These are phyloP conservation scores for Aspergillus cejpii DNA, from an alignment of 2,329 filamentous ascomycete genomes.

Conservation along the genomic window DNA sequence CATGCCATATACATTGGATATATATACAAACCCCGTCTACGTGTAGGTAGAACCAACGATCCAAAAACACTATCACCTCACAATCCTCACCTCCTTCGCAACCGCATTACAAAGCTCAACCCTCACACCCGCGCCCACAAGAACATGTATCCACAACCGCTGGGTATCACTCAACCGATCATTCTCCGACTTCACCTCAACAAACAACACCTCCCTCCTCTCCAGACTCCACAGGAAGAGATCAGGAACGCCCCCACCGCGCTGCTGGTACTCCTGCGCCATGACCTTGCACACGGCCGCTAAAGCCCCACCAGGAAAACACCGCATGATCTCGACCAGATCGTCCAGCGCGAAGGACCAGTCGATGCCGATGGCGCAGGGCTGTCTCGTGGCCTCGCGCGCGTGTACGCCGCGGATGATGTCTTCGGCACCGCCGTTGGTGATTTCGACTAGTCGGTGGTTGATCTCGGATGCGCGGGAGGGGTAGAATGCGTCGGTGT, in stretches of 20 bases:
- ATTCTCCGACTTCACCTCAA: constrained; percentile 75
- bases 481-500: constrained; percentile 87
- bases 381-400: constrained; percentile 61
- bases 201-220: constrained; percentile 63
- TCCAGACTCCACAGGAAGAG: constrained; percentile 73
- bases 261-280: constrained; percentile 85
- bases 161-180: constrained; percentile 95
- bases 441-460: constrained; percentile 74
- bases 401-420: constrained; percentile 64
- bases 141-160: constrained; percentile 90
- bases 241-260: constrained; percentile 85
- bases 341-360: constrained; percentile 82
- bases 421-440: constrained; percentile 65
- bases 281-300: constrained; percentile 85
- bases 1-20: neutral
- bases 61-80: constrained; percentile 2
- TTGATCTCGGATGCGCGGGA: constrained; percentile 85
- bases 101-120: constrained; percentile 72
- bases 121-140: constrained; percentile 73
- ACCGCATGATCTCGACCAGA: constrained; percentile 67
- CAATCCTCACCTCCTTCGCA: constrained; percentile 47
- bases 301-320: constrained; percentile 73
- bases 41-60: too few species aligned
- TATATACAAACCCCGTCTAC: neutral
- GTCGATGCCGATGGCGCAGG: constrained; percentile 83